Evolutionary conservation across 345 rosid species (phyloP).

Genomic region (Hibiscus trionum): DNA sequence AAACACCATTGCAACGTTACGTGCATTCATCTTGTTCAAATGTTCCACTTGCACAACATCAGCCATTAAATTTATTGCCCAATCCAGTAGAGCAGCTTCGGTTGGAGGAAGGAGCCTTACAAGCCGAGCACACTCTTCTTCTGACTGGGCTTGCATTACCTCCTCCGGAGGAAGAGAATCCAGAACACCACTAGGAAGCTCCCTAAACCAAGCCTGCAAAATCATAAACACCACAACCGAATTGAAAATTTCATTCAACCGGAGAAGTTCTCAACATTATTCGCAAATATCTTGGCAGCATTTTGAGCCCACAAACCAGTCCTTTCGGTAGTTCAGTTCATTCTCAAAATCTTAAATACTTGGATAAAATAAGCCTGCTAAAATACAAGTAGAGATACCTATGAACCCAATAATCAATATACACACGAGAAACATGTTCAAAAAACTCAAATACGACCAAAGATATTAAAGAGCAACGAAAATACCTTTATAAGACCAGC

Average conservation of each 20-base stretch:
- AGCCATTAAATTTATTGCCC: conserved; percentile 96
- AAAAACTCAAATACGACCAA: background rate
- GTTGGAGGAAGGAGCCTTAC: conserved; percentile 79
- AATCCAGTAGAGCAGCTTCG: conserved; percentile 80
- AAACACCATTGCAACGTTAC: conserved; percentile 89
- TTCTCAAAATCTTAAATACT: background rate
- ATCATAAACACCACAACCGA: conserved; percentile 1
- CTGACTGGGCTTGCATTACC: conserved; percentile 80
- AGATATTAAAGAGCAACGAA: background rate
- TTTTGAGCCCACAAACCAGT: background rate
- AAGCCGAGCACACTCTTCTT: conserved; percentile 79
- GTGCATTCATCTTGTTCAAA: conserved; percentile 92
- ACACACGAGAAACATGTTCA: background rate
- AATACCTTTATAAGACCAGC: conserved; percentile 96
- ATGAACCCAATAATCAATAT: background rate
- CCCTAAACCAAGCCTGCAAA: conserved; percentile 95
- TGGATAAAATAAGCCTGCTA: background rate
- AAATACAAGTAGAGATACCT: background rate
- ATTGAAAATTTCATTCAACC: background rate
- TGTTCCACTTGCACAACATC: conserved; percentile 83
- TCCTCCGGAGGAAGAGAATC: conserved; percentile 83
- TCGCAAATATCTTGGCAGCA: background rate
- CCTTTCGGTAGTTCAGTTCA: background rate
- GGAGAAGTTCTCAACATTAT: background rate
- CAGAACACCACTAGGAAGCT: conserved; percentile 85